Conservation (phyloP, 495 filamentous ascomycete species). For the Oidiodendron maius region DNA sequence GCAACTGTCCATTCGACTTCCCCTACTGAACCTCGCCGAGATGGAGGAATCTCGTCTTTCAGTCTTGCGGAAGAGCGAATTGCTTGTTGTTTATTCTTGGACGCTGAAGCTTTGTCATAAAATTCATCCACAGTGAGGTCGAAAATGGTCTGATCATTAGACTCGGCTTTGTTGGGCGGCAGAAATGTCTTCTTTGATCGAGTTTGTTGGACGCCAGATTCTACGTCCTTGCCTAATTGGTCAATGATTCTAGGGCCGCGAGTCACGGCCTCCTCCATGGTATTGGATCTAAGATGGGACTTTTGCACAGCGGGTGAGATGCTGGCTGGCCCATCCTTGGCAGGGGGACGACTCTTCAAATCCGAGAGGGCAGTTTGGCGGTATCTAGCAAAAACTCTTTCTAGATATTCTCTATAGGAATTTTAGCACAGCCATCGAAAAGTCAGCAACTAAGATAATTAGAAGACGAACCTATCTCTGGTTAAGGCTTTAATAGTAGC, state of each 20-base stretch:
- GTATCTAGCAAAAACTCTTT: not conserved
- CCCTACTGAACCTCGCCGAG: not conserved
- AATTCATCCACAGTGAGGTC: not conserved
- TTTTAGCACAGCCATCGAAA: not conserved
- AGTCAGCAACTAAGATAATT: not conserved
- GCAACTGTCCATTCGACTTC: slow-evolving; percentile 30
- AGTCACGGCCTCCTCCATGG: not conserved
- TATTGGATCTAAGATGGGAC: not conserved
- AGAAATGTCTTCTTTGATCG: too few relatives aligned
- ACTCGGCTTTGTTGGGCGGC: too few relatives aligned
- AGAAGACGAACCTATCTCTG: not conserved
- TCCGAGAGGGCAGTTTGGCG: not conserved
- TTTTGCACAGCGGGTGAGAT: not conserved
- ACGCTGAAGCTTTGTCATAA: not conserved
- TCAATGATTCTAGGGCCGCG: not conserved
- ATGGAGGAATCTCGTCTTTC: not conserved
- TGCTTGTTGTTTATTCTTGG: not conserved
- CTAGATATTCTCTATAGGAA: not conserved
- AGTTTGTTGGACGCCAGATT: not conserved
- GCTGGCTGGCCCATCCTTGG: not conserved
- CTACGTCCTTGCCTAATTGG: not conserved
- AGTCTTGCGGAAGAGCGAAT: slow-evolving; percentile 3
- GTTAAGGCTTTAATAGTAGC: not conserved
- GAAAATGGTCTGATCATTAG: not conserved
- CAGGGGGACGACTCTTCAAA: not conserved